Percentiles rank a stretch among this genome's conserved stretches.
phyloP scores from a whole-genome alignment of 2,329 filamentous ascomycete genomes.

The Thyridium curvatum region DNA sequence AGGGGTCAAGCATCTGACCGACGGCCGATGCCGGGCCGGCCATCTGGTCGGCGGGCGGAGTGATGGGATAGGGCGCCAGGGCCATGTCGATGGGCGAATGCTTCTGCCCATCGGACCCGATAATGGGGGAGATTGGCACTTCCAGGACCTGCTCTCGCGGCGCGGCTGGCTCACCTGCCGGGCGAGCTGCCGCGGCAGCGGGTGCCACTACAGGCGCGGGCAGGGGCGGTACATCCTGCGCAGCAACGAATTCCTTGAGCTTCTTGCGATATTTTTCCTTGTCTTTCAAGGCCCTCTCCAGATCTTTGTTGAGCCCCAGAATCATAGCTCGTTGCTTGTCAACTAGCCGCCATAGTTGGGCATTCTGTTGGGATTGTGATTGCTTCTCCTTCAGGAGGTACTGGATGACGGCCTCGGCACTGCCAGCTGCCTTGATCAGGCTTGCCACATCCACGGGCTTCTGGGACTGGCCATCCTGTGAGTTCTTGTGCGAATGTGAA shows the following conservation, averaged over 20 bases:
- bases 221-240: constrained; percentile 22
- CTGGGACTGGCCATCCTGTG: constrained; percentile 42
- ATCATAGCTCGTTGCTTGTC: constrained; percentile 96
- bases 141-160: constrained; percentile 23
- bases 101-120: constrained; percentile 44
- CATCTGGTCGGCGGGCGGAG: constrained; percentile 50
- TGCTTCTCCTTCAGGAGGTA: constrained; percentile 89
- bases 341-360: constrained; percentile 89
- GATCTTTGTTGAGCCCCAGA: constrained; percentile 85
- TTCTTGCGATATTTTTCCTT: constrained; percentile 92
- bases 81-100: constrained; percentile 54
- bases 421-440: constrained; percentile 79
- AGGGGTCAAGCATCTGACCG: constrained; percentile 46
- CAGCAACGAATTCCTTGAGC: constrained; percentile 64
- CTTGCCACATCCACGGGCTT: constrained; percentile 70
- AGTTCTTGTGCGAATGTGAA: constrained; percentile 49
- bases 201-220: constrained; percentile 8
- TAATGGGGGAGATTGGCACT: constrained; percentile 39
- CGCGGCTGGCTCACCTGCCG: constrained; percentile 12
- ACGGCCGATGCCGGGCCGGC: constrained; percentile 34
- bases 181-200: constrained; percentile 5
- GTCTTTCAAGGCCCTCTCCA: constrained; percentile 85
- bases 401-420: constrained; percentile 80
- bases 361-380: constrained; percentile 80
- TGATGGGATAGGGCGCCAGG: constrained; percentile 59